phyloP scores from a whole-genome alignment of 331 rosid genomes.

The Rosa hybrid region DNA sequence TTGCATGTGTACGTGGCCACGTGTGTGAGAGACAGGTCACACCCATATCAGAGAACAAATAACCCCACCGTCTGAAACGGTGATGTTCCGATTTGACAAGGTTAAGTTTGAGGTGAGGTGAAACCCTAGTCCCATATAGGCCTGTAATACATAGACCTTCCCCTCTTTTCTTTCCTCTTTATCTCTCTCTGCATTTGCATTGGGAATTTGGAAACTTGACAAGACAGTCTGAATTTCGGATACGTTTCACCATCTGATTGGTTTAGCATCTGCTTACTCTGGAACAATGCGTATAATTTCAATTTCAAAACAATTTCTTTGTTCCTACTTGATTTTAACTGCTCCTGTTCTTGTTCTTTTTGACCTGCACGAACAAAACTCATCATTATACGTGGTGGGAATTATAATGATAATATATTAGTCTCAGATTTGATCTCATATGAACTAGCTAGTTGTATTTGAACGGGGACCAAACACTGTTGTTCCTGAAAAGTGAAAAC shows the following conservation, averaged over 20 bases:
- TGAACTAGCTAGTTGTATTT: neutral
- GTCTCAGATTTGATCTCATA: neutral
- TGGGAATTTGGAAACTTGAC: conserved; percentile 14
- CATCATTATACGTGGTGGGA: neutral
- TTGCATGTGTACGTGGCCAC: neutral
- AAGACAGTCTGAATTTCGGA: conserved; percentile 18
- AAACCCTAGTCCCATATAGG: conserved; percentile 28
- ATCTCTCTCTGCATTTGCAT: neutral
- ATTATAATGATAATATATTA: neutral
- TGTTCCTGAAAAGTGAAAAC: too few relatives aligned
- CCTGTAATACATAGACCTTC: conserved; percentile 31
- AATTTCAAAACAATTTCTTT: neutral
- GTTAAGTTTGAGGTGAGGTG: conserved; percentile 11
- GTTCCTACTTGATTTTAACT: neutral
- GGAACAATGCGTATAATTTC: neutral
- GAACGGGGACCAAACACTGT: neutral
- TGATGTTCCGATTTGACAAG: conserved; percentile 30
- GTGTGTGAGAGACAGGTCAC: conserved; percentile 10
- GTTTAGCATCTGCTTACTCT: neutral
- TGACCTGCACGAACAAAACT: neutral
- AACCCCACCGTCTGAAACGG: conserved; percentile 19
- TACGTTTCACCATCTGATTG: conserved; percentile 28
- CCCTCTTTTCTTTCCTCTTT: neutral
- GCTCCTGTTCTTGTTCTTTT: neutral
- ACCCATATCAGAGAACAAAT: neutral